Conservation (phyloP, 139 green algal genomes). For the Chlorella sp. region DNA sequence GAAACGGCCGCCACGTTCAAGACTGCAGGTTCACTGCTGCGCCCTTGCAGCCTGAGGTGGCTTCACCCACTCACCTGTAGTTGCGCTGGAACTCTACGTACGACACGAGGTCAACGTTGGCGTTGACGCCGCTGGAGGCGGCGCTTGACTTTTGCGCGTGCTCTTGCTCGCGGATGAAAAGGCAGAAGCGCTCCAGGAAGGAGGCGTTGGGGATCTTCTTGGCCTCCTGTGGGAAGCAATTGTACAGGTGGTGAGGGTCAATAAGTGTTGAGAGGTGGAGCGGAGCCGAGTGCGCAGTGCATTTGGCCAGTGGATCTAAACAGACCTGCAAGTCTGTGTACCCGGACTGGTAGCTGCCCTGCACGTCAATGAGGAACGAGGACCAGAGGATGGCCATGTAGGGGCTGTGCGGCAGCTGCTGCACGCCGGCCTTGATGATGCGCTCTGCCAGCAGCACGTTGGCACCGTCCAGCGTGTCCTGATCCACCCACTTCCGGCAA, state of each 20-base stretch:
- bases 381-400: constrained; percentile 32
- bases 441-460: constrained; percentile 3
- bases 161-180: constrained; percentile 32
- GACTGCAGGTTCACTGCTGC: too few relatives aligned
- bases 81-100: constrained; percentile 4
- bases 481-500: constrained; percentile 13
- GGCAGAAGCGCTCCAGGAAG: constrained; percentile 22
- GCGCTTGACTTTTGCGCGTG: constrained; percentile 24
- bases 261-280: too few relatives aligned
- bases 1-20: too few relatives aligned
- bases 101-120: not conserved
- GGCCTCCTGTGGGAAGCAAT: constrained; percentile 3
- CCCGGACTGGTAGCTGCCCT: constrained; percentile 4
- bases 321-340: constrained; percentile 8
- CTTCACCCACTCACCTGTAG: not conserved
- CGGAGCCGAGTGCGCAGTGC: too few relatives aligned
- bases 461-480: constrained; percentile 8
- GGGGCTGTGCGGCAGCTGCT: constrained; percentile 17
- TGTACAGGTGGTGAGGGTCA: too few relatives aligned
- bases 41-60: too few relatives aligned
- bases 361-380: constrained; percentile 38
- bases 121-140: not conserved
- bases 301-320: too few relatives aligned
- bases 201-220: constrained; percentile 16
- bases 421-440: constrained; percentile 29